Evolutionary conservation across 225 moss, liverwort and hornwort genomes (phyloP), one percentile per base, ranked within the genome.

Genomic region (Physcomitrellopsis africana): DNA sequence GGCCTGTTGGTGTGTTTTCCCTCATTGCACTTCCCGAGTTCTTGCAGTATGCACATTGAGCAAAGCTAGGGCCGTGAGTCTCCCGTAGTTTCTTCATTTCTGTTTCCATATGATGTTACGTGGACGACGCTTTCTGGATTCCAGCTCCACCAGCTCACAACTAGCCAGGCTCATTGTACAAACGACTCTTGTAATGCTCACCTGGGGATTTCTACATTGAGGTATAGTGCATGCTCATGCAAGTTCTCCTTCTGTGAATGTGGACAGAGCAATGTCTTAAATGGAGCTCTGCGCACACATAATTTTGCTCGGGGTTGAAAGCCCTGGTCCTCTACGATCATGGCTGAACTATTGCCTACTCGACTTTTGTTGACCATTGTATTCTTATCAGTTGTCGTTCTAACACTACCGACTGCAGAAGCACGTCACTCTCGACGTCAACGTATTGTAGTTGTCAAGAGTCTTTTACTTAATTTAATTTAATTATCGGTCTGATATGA

Each of bases 101-200:
- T 65, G 37, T 24, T 57, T 60, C 45, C 52, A 17, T 67, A 49
- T 78, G 65, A 62, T 55, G 18, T n/a, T 0, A 67, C 43, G 56
- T 63, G 73, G 56, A 71, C 56, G 55, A 65, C 48, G 70, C 37
- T 79, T 63, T 44, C 24, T 62, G 72, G 43, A 47, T 57, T 56
- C 71, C 19, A 51, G 67, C 68, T 60, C 61, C 55, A 19, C 15
- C 17, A 53, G 67, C 51, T 74, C 59, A 44, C 44, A 64, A 69
- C 52, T 32, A 65, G 22, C 45, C 63, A 53, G 65, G 61, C 61
- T 81, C 55, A 41, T 51, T 77, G 77, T 77, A 84, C 77, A 78
- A 70, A 60, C 51, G 74, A 70, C 65, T 65, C 69, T 16, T 42
- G 58, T 46, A 18, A 72, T 37, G 41, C 70, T 16, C 32, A 51